Evolutionary conservation across 768 basidiomycete genomes (phyloP), one percentile per base, ranked within the genome.

Genomic region (Phylloporus sp.): DNA sequence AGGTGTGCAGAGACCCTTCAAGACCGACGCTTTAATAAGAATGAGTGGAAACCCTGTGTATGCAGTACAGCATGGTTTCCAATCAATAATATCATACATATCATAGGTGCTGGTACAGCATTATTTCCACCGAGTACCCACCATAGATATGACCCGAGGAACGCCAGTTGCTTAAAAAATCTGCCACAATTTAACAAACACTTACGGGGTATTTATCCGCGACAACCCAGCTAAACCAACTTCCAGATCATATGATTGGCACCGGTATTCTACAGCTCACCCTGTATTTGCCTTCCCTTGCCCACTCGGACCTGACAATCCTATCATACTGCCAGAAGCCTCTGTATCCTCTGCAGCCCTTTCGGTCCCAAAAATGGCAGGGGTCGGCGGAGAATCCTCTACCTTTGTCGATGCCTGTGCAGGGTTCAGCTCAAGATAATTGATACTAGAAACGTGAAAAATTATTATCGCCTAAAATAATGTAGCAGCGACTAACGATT

Each of bases 401-500:
- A n/a, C 34, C 40, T 18, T 57, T 3, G 63, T 70, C 28, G 66
- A 67, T n/a, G 59, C 63, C 18, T 67, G 68, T 6, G 63, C 48
- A 34, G 66, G 68, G 29, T 67, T 69, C 34, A 69, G 45, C 43
- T 69, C 63, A 18, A 54, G 27, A 47, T 67, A 67, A 36, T 67
- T 53, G 46, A 67, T 59, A 22, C 68, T 68, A 43, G 24, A 26
- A 34, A 51, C 5, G 31, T 16, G 32, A 2, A 40, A 45, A 6
- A 6, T 49, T 23, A 39, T 59, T 27, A 54, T 54, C 32, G 32
- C 18, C 50, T 27, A 48, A 20, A 27, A 32, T 27, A 36, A 15
- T 12, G 42, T n/a, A 24, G 35, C 22, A 23, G 34, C 23, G 18
- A 69, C 72, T 56, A 54, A 77, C 76, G 59, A 70, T 62, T 86